phyloP scores from a whole-genome alignment of 2,329 filamentous ascomycete species.

The Sclerotinia nivalis region DNA sequence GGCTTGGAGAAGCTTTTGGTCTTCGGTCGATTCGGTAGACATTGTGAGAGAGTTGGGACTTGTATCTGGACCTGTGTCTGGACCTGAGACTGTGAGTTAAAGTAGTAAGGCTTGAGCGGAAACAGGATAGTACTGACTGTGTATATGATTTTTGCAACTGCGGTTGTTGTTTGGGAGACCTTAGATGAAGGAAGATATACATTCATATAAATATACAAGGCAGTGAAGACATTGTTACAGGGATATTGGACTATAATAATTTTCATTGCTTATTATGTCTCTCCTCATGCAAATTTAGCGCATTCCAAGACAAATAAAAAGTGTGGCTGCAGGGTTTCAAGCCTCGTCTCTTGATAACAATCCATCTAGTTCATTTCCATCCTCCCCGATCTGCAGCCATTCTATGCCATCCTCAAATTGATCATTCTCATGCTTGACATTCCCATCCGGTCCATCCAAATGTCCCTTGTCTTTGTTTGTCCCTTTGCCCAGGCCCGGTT shows the following conservation, averaged over 20 bases:
- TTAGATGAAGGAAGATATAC: too few relatives aligned
- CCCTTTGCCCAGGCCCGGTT: not conserved
- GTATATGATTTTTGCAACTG: not conserved
- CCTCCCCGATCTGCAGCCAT: not conserved
- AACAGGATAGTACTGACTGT: not conserved
- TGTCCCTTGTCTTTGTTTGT: not conserved
- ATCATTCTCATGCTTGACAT: not conserved
- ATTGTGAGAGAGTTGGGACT: not conserved
- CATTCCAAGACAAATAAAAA: not conserved
- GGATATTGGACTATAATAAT: not conserved
- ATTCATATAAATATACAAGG: not conserved
- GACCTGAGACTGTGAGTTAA: not conserved
- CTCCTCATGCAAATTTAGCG: not conserved
- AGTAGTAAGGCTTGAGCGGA: not conserved
- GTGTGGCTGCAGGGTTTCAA: not conserved
- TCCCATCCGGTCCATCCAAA: not conserved
- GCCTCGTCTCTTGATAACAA: not conserved
- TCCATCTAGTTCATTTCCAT: not conserved
- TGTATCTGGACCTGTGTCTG: not conserved
- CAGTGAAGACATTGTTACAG: not conserved
- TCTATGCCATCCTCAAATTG: not conserved
- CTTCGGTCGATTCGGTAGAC: not conserved
- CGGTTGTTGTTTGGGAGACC: not conserved
- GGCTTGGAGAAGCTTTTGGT: not conserved
- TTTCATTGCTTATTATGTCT: not conserved